These are phyloP conservation scores for Termitomyces sp. DNA, from an alignment of 768 basidiomycete genomes.

Conservation along the genomic window DNA sequence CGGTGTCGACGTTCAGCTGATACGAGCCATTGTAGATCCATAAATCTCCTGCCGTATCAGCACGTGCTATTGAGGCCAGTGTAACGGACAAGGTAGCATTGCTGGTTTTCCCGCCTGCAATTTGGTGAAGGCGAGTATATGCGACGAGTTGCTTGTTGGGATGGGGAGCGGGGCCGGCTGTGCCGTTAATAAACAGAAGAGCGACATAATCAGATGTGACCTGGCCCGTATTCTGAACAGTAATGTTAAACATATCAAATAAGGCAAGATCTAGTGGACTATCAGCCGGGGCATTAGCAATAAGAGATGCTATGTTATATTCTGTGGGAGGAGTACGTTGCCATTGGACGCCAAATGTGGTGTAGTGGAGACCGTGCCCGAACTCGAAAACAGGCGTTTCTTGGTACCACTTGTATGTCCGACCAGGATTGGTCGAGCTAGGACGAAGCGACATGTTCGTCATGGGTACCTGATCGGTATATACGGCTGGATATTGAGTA, in stretches of 20 bases:
- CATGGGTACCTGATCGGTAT: slow-evolving; percentile 45
- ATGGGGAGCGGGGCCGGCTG: slow-evolving; percentile 41
- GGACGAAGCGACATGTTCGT: slow-evolving; percentile 54
- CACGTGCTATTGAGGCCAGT: slow-evolving; percentile 43
- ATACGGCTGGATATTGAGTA: slow-evolving; percentile 49
- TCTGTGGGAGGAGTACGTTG: slow-evolving; percentile 22
- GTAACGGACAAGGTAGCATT: slow-evolving; percentile 35
- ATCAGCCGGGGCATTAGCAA: slow-evolving; percentile 17
- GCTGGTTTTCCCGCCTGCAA: slow-evolving; percentile 18
- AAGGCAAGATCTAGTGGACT: slow-evolving; percentile 33
- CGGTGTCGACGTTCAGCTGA: slow-evolving; percentile 36
- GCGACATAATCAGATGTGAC: slow-evolving; percentile 50
- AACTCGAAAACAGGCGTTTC: slow-evolving; percentile 47
- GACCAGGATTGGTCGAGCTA: slow-evolving; percentile 40
- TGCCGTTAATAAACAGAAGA: slow-evolving; percentile 43
- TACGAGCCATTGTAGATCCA: slow-evolving; percentile 45
- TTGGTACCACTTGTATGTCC: slow-evolving; percentile 55
- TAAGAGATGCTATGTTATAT: slow-evolving; percentile 37
- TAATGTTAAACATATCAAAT: slow-evolving; percentile 45
- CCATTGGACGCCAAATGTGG: slow-evolving; percentile 41
- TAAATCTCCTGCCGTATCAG: slow-evolving; percentile 38
- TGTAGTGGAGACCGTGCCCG: slow-evolving; percentile 52
- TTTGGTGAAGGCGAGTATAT: slow-evolving; percentile 34
- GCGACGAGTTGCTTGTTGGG: slow-evolving; percentile 48
- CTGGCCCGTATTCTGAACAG: slow-evolving; percentile 42